A percentile compares a stretch with the other conserved stretches of the same genome.
These are phyloP conservation scores for Entomortierella beljakovae DNA, from an alignment of 192 early-diverging fungal species.

Conservation along the genomic window DNA sequence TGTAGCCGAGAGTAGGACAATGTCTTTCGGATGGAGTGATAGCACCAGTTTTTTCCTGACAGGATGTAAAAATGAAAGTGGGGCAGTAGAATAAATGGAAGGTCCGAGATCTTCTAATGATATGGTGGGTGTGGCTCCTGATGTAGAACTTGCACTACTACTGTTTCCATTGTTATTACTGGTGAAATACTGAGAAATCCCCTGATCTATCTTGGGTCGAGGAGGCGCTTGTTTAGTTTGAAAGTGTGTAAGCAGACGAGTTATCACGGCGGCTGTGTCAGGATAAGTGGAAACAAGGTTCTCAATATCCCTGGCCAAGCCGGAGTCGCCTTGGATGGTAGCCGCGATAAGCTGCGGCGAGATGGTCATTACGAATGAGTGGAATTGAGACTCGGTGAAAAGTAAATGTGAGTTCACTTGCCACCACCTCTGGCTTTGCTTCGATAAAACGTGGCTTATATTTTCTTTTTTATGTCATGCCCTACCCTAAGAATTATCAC, in stretches of 20 bases:
- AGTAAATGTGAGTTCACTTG: too few relatives aligned
- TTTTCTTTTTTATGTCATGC: too few relatives aligned
- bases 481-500: too few relatives aligned
- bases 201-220: constrained; percentile 5
- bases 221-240: not conserved
- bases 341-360: constrained; percentile 26
- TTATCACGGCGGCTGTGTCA: constrained; percentile 18
- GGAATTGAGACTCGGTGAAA: constrained; percentile 11
- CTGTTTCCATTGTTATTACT: not conserved
- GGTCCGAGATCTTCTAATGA: constrained; percentile 18
- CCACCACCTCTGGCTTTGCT: too few relatives aligned
- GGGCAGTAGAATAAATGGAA: constrained; percentile 23
- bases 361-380: constrained; percentile 22
- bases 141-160: not conserved
- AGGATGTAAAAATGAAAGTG: constrained; percentile 39
- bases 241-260: constrained; percentile 29
- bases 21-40: constrained; percentile 13
- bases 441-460: too few relatives aligned
- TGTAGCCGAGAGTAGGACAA: constrained; percentile 28
- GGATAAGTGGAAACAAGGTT: constrained; percentile 25
- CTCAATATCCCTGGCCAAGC: constrained; percentile 15
- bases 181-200: constrained; percentile 23
- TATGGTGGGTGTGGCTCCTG: not conserved
- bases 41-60: constrained; percentile 46
- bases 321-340: constrained; percentile 26